Evolutionary conservation across 2,329 filamentous ascomycete genomes (phyloP).

Genomic region (Colletotrichum lupini): DNA sequence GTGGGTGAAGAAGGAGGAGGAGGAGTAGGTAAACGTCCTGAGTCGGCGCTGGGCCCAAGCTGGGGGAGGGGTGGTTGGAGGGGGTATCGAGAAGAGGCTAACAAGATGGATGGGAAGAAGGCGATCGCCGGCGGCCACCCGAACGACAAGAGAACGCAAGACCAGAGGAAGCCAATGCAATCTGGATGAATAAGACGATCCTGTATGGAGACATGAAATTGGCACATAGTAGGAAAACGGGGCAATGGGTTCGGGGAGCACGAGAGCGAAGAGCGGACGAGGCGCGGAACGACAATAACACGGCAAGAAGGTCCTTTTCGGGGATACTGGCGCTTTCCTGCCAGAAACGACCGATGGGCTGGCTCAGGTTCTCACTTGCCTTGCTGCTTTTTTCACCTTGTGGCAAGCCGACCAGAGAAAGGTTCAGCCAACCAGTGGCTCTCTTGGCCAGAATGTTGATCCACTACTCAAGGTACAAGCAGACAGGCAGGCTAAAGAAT

Average conservation of each 20-base stretch:
- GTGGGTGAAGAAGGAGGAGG: conserved; percentile 15
- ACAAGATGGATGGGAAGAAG: background rate
- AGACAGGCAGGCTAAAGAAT: conserved; percentile 4
- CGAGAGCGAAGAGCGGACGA: background rate
- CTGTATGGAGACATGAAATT: conserved; percentile 17
- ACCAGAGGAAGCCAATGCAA: conserved; percentile 20
- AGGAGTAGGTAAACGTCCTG: conserved; percentile 30
- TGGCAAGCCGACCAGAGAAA: conserved; percentile 5
- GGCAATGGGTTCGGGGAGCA: conserved; percentile 11
- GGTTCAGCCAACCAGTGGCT: background rate
- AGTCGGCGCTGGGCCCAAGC: conserved; percentile 32
- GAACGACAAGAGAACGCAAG: conserved; percentile 1
- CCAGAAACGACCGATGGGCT: background rate
- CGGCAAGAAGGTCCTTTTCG: conserved; percentile 19
- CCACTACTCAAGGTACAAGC: background rate
- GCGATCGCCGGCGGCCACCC: conserved; percentile 22
- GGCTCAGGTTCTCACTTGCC: background rate
- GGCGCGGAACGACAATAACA: background rate
- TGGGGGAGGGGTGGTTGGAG: conserved; percentile 23
- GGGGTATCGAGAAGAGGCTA: background rate
- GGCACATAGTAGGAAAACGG: background rate
- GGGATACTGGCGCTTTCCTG: conserved; percentile 1
- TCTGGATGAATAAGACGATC: conserved; percentile 27
- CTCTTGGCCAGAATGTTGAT: background rate
- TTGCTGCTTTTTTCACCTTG: background rate